Conservation (phyloP, 2,329 filamentous ascomycete species). For the Ophiostoma sp. region DNA sequence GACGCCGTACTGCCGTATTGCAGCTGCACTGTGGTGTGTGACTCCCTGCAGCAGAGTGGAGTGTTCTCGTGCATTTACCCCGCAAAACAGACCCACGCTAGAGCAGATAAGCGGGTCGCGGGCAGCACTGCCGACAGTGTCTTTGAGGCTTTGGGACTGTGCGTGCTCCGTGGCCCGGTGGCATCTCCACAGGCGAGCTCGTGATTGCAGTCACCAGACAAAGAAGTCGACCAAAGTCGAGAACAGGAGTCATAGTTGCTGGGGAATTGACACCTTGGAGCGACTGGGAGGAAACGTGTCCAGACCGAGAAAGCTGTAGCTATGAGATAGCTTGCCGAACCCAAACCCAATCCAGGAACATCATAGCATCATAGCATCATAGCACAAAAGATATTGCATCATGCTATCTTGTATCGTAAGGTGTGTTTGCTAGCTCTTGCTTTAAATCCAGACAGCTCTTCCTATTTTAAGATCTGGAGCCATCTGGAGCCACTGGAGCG, state of each 20-base stretch:
- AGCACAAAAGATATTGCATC: neutral
- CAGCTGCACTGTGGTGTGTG: too few relatives aligned
- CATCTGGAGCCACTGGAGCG: too few relatives aligned
- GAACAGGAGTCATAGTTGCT: neutral
- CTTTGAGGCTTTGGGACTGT: neutral
- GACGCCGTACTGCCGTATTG: neutral
- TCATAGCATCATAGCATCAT: neutral
- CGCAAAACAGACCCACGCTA: conserved; percentile 7
- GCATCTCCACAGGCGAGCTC: neutral
- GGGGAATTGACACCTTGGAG: too few relatives aligned
- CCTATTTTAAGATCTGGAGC: too few relatives aligned
- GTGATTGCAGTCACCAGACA: conserved; percentile 6
- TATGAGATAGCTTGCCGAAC: neutral
- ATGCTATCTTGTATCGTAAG: too few relatives aligned
- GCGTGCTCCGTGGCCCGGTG: neutral
- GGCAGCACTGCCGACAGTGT: neutral
- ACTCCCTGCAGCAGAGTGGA: conserved; percentile 4
- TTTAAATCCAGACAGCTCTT: too few relatives aligned
- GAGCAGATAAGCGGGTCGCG: neutral
- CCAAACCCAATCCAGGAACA: neutral
- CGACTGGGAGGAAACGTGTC: neutral
- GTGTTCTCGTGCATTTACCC: conserved; percentile 9
- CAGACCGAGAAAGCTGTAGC: neutral
- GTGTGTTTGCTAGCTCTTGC: too few relatives aligned
- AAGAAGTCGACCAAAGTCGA: neutral